These are phyloP conservation scores for Cyberlindnera maritima DNA, from an alignment of 805 yeast species.

Conservation along the genomic window DNA sequence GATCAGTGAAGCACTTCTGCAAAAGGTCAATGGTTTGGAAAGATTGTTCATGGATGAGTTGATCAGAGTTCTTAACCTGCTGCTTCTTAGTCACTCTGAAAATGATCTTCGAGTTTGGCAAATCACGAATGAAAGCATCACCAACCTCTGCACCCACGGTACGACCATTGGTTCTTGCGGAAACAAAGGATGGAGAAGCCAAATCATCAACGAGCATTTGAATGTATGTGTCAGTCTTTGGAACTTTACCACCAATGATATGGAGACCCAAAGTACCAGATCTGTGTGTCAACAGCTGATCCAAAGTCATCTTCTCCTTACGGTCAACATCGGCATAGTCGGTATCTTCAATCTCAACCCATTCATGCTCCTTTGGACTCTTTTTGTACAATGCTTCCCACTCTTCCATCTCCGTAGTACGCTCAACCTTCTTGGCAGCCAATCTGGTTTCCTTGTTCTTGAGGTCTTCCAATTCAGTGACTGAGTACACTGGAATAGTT, in stretches of 20 bases:
- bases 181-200: conserved; percentile 53
- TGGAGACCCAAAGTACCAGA: conserved; percentile 63
- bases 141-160: conserved; percentile 47
- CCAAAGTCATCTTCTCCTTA: conserved; percentile 48
- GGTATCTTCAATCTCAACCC: conserved; percentile 49
- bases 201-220: conserved; percentile 67
- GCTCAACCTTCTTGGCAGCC: conserved; percentile 34
- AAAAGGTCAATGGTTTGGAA: conserved; percentile 55
- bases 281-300: conserved; percentile 50
- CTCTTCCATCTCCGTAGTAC: conserved; percentile 37
- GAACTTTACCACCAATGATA: conserved; percentile 46
- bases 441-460: conserved; percentile 40
- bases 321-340: conserved; percentile 32
- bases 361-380: conserved; percentile 61
- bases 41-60: conserved; percentile 49
- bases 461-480: conserved; percentile 49
- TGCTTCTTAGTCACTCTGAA: conserved; percentile 56
- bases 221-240: conserved; percentile 47
- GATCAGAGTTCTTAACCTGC: conserved; percentile 44
- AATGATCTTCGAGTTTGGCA: conserved; percentile 54
- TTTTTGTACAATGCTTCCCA: conserved; percentile 50
- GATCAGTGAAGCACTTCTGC: conserved; percentile 43
- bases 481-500: conserved; percentile 57
- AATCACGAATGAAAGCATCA: conserved; percentile 66
- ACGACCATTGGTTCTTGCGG: conserved; percentile 48